Conservation (phyloP, 768 basidiomycete species). For the Xerocomellus chrysenteron region DNA sequence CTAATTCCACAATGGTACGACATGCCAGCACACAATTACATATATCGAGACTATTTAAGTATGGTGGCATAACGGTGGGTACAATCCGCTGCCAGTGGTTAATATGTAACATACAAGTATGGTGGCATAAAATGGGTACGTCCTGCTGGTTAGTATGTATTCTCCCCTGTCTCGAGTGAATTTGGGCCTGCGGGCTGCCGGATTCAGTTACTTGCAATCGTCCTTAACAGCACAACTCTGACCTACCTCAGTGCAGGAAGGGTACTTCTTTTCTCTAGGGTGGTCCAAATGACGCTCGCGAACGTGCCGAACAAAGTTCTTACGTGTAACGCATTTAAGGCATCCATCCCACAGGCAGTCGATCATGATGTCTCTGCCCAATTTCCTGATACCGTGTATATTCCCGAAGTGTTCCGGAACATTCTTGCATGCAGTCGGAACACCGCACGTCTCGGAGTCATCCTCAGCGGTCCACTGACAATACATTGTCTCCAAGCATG, state of each 20-base stretch:
- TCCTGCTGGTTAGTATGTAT: no score
- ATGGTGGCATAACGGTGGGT: no score
- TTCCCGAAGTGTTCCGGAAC: not conserved
- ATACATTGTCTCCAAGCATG: not conserved
- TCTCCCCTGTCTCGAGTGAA: no score
- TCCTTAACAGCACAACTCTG: not conserved
- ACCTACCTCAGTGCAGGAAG: not conserved
- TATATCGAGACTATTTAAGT: no score
- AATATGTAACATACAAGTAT: no score
- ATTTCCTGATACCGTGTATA: not conserved
- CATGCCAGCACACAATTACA: no score
- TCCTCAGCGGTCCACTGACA: not conserved
- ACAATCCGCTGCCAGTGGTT: no score
- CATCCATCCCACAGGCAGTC: not conserved
- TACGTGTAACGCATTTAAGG: accelerated
- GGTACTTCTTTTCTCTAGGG: not conserved
- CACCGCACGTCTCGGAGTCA: not conserved
- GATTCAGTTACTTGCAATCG: not conserved
- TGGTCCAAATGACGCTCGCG: not conserved
- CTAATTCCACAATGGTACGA: no score
- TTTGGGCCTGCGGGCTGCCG: no score
- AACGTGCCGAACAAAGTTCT: constrained; percentile 2
- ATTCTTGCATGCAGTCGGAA: not conserved
- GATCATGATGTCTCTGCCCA: accelerated
- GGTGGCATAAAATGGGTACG: no score